Base-by-base conservation (phyloP, 1,284 basidiomycete species). In the Melampsora americana region DNA sequence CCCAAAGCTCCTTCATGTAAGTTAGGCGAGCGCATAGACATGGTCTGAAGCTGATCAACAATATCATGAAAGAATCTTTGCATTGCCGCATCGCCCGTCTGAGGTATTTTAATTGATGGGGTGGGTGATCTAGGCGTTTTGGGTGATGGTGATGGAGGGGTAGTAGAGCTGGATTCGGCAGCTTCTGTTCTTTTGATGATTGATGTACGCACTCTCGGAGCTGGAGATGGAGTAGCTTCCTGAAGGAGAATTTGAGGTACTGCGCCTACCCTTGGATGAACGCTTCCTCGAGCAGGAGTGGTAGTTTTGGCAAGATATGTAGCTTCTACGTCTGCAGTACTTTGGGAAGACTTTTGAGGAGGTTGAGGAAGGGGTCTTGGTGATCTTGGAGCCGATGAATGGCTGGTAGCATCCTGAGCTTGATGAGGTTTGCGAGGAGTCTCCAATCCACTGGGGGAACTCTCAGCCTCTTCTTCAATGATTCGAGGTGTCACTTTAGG, bases 41-140 rank as follows among this genome's bases (percentile, higher is more conserved):
- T 88, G 64, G 87, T 87, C 77, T 89, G 89, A 64, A 93, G 87
- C 80, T 92, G 90, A 59, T 91, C 88, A 7, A 89, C 89, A 67
- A 94, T 89, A 82, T 93, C 90, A 74, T 89, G 86, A 83, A 93
- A 90, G 83, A 92, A 92, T 56, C 87, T 83, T 77, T 91, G 90
- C 81, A 93, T 88, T 60, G 87, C 87, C 64, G 87, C 88, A 79
- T 92, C 90, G 78, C 88, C 86, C 35, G 88, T 83, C 70, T 88
- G 86, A 0, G 89, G 87, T 26, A 83, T 81, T 23, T 78, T 77
- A 39, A 83, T 82, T 26, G 81, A 79, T 18, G 79, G 79, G 7
- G 77, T 69, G 16, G 70, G 66, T 18, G 77, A 75, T 23, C 66
- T 77, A 9, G 30, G 65, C 65, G 66, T 48, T 26, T 66, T 50